Conservation (phyloP, 2,329 filamentous ascomycete genomes). For the Alternaria ethzedia region DNA sequence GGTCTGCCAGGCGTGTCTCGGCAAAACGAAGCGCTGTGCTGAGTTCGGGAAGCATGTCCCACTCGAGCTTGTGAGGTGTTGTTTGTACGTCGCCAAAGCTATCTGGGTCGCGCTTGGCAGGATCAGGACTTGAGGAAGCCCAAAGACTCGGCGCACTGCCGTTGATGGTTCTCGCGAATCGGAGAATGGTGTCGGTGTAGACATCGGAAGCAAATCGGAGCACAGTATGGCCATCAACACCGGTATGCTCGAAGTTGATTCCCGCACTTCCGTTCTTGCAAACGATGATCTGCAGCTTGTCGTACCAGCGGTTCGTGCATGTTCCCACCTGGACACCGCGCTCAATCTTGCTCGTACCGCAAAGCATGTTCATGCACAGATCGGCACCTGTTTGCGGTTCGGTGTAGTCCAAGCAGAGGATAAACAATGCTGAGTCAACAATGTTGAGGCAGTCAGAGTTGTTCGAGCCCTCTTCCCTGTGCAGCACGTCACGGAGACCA, state of each 20-base stretch:
- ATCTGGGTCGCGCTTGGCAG: constrained; percentile 85
- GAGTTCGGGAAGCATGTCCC: constrained; percentile 94
- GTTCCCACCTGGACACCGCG: constrained; percentile 95
- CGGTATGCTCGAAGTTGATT: constrained; percentile 99
- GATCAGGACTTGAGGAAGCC: constrained; percentile 89
- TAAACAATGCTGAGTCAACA: constrained; percentile 91
- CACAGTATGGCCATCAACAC: constrained; percentile 96
- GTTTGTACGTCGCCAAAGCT: constrained; percentile 94
- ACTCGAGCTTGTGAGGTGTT: constrained; percentile 93
- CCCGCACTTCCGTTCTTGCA: constrained; percentile 98
- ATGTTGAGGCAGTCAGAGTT: constrained; percentile 96
- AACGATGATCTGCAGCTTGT: constrained; percentile 98
- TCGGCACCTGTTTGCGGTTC: constrained; percentile 81
- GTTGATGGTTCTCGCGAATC: constrained; percentile 94
- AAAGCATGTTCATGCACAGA: constrained; percentile 98
- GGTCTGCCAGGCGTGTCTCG: constrained; percentile 89
- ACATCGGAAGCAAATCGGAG: constrained; percentile 94
- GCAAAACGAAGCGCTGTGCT: constrained; percentile 92
- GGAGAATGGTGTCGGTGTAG: constrained; percentile 96
- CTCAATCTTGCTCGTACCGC: constrained; percentile 89
- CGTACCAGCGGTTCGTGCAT: constrained; percentile 98
- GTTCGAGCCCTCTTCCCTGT: constrained; percentile 84
- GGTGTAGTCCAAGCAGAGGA: constrained; percentile 90
- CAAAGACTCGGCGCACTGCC: constrained; percentile 90
- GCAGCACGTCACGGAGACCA: constrained; percentile 84